Percentiles rank a stretch among this genome's conserved stretches.
Evolutionary conservation across 257 asterid genomes (phyloP).

Genomic region (Linderniella brevidens): DNA sequence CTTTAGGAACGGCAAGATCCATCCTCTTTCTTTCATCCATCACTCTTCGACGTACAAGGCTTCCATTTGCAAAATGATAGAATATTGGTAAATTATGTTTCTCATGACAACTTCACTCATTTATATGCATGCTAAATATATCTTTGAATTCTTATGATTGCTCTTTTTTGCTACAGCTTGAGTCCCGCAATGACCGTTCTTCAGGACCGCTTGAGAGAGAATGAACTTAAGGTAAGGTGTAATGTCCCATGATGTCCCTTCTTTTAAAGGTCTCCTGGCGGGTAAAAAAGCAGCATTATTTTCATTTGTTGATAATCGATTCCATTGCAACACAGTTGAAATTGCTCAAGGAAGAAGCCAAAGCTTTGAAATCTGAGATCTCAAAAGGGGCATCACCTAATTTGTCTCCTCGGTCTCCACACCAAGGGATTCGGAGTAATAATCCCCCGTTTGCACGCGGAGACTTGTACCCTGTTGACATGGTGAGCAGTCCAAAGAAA

Average conservation of each 20-base stretch:
- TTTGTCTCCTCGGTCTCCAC: constrained; percentile 49
- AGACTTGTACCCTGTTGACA: constrained; percentile 44
- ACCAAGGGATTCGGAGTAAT: constrained; percentile 31
- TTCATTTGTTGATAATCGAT: neutral
- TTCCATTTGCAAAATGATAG: constrained; percentile 96
- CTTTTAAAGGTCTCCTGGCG: neutral
- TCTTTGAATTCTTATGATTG: constrained; percentile 7
- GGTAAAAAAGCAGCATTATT: neutral
- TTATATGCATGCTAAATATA: constrained; percentile 1
- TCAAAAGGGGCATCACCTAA: constrained; percentile 26
- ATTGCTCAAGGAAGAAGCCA: constrained; percentile 64
- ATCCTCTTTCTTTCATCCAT: constrained; percentile 80
- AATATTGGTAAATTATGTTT: constrained; percentile 46
- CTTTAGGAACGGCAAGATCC: constrained; percentile 59
- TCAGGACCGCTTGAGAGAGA: constrained; percentile 81
- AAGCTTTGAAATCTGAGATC: constrained; percentile 34
- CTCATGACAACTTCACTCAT: neutral
- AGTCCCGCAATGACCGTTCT: constrained; percentile 80
- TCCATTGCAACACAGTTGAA: constrained; percentile 38
- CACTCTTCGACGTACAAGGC: constrained; percentile 96
- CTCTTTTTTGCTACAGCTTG: constrained; percentile 40
- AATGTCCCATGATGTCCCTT: neutral
- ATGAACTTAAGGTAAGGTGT: constrained; percentile 81
- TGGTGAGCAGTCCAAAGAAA: neutral
- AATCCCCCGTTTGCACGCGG: constrained; percentile 29